Percentiles rank a stretch among this genome's conserved stretches.
Evolutionary conservation across 208 protist species (phyloP).

Genomic region (Acanthamoeba divionensis): DNA sequence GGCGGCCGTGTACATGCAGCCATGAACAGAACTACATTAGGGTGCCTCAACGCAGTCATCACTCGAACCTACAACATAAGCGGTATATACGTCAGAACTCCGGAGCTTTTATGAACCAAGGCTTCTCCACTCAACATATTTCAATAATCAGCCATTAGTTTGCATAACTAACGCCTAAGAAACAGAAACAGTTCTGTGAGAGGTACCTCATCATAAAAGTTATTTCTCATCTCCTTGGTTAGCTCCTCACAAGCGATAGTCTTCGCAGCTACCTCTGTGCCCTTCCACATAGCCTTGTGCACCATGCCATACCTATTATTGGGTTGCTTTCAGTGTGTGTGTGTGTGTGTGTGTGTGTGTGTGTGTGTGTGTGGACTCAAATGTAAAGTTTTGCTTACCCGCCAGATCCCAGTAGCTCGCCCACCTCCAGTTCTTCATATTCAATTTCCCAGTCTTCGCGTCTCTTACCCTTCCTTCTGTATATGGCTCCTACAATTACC

Average conservation of each 20-base stretch:
- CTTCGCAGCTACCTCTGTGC: conserved; percentile 23
- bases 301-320: neutral
- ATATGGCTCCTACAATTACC: too few relatives aligned
- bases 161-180: too few relatives aligned
- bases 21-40: conserved; percentile 39
- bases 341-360: neutral
- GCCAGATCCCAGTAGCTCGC: conserved; percentile 20
- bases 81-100: neutral
- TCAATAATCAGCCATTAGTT: too few relatives aligned
- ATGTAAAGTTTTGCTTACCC: neutral
- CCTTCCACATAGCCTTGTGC: conserved; percentile 27
- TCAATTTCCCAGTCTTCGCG: conserved; percentile 34
- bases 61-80: neutral
- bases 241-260: neutral
- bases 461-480: neutral
- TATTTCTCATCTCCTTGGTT: neutral
- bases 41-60: conserved; percentile 5
- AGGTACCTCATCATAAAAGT: conserved; percentile 13
- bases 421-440: conserved; percentile 8
- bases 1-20: conserved; percentile 16
- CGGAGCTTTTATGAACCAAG: neutral
- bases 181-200: too few relatives aligned
- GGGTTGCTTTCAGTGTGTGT: neutral
- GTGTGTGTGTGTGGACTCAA: too few relatives aligned
- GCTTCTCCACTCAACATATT: neutral